Evolutionary conservation across 257 asterid genomes (phyloP).

Genomic region (Jasminum sambac): DNA sequence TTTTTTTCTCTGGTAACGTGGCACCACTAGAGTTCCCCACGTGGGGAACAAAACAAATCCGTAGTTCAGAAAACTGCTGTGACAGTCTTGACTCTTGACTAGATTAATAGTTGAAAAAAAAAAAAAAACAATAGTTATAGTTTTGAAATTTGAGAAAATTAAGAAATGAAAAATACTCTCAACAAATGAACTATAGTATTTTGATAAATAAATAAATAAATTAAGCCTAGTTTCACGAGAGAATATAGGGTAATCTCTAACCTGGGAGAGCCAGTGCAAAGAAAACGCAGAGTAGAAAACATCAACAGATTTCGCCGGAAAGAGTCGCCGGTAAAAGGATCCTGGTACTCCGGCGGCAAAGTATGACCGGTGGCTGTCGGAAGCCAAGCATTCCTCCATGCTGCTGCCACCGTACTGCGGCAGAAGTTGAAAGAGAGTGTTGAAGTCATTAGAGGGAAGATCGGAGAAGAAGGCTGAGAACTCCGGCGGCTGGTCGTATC

Average conservation of each 20-base stretch:
- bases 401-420: constrained; percentile 71
- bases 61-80: no score
- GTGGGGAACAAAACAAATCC: no score
- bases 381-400: constrained; percentile 90
- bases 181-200: no score
- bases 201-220: no score
- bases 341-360: constrained; percentile 98
- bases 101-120: no score
- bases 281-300: constrained; percentile 89
- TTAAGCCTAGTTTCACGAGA: no score
- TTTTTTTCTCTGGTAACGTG: no score
- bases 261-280: constrained; percentile 99
- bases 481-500: constrained; percentile 52
- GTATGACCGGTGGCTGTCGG: constrained; percentile 71
- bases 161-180: no score
- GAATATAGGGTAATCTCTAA: constrained; percentile 2
- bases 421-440: constrained; percentile 81
- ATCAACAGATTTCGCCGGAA: constrained; percentile 71
- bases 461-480: constrained; percentile 87
- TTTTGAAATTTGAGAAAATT: no score
- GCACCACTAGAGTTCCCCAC: no score
- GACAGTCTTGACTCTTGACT: no score
- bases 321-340: constrained; percentile 81
- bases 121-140: no score
- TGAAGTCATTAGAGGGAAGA: constrained; percentile 89